A percentile compares a stretch with the other conserved stretches of the same genome.
phyloP scores from a whole-genome alignment of 345 rosid species.

The Litchi chinensis region DNA sequence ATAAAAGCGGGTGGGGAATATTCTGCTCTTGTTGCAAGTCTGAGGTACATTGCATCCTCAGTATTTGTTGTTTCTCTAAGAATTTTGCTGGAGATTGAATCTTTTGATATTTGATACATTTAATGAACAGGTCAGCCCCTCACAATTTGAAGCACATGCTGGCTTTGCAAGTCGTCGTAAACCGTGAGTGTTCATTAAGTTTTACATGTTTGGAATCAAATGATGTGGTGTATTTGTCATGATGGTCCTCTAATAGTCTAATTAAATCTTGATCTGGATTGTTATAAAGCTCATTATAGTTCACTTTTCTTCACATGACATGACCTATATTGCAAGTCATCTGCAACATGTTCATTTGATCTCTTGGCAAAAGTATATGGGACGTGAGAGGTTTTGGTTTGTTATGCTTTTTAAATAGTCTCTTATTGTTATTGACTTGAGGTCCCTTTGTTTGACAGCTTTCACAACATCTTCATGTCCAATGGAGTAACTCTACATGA shows the following conservation, averaged over 20 bases:
- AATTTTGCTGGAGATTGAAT: slow-evolving; percentile 18
- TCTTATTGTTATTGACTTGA: slow-evolving; percentile 3
- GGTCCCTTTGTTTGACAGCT: slow-evolving; percentile 47
- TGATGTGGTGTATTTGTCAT: slow-evolving; percentile 3
- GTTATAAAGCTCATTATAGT: not conserved
- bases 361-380: not conserved
- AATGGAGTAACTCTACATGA: slow-evolving; percentile 99
- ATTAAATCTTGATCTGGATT: not conserved
- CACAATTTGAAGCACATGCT: slow-evolving; percentile 96
- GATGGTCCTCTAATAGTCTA: slow-evolving; percentile 1
- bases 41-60: slow-evolving; percentile 51
- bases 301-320: not conserved
- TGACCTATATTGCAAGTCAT: slow-evolving; percentile 1
- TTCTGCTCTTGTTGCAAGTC: slow-evolving; percentile 77
- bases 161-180: slow-evolving; percentile 90
- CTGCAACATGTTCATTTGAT: not conserved
- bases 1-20: slow-evolving; percentile 82
- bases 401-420: not conserved
- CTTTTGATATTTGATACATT: slow-evolving; percentile 20
- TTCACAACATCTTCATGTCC: slow-evolving; percentile 88
- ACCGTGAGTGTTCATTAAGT: slow-evolving; percentile 62
- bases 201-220: not conserved
- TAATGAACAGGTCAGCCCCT: slow-evolving; percentile 79
- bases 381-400: slow-evolving; percentile 10
- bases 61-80: slow-evolving; percentile 20